Conservation (phyloP, 768 basidiomycete species). For the Boletus bicolor region DNA sequence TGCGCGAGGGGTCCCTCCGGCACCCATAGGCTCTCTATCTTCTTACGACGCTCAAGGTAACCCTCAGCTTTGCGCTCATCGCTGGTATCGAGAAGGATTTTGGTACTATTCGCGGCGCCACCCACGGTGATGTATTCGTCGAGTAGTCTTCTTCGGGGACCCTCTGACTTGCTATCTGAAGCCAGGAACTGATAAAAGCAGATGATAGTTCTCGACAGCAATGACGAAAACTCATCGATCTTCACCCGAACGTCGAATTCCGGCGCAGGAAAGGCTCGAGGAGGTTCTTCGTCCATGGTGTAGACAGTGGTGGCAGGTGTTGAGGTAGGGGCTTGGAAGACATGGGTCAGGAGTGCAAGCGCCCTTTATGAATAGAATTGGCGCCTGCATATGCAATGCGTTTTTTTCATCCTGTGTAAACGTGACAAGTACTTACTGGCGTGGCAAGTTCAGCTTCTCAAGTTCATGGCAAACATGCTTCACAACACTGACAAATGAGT, state of each 20-base stretch:
- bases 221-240: conserved; percentile 23
- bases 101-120: conserved; percentile 24
- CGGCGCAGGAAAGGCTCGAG: not conserved
- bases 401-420: not conserved
- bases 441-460: not conserved
- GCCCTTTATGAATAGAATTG: conserved; percentile 2
- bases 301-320: not conserved
- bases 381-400: conserved; percentile 1
- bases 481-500: not conserved
- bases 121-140: conserved; percentile 30
- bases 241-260: conserved; percentile 18
- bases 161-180: conserved; percentile 24
- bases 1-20: conserved; percentile 14
- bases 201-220: conserved; percentile 24
- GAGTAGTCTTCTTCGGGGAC: conserved; percentile 19
- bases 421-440: not conserved
- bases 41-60: conserved; percentile 19
- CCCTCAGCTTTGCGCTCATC: conserved; percentile 23
- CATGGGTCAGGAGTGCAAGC: not conserved
- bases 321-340: not conserved
- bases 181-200: conserved; percentile 28
- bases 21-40: conserved; percentile 19
- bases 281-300: conserved; percentile 14
- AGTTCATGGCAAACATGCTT: not conserved
- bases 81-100: conserved; percentile 23